Evolutionary conservation across 441 rosid species (phyloP).

Genomic region (Metrosideros polymorpha): DNA sequence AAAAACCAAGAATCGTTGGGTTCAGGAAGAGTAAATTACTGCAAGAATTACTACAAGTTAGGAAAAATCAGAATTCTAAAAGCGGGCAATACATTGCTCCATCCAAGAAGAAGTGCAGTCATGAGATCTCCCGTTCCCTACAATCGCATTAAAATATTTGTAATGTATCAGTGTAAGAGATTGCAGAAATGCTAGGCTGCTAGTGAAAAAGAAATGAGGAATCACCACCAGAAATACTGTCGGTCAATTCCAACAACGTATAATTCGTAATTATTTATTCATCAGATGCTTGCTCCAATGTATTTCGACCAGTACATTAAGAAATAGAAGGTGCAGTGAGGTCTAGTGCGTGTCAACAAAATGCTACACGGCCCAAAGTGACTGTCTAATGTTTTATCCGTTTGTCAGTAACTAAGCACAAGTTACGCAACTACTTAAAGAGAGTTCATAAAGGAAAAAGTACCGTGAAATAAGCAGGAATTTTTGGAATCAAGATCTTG

Average conservation of each 20-base stretch:
- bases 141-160: slow-evolving; percentile 4
- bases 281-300: background rate
- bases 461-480: slow-evolving; percentile 98
- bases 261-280: background rate
- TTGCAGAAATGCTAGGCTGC: background rate
- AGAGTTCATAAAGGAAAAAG: background rate
- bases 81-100: slow-evolving; percentile 77
- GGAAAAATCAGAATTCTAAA: background rate
- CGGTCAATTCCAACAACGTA: background rate
- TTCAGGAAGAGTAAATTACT: background rate
- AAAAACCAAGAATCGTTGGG: slow-evolving; percentile 1
- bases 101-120: slow-evolving; percentile 96
- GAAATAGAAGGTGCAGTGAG: background rate
- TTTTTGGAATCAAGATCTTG: slow-evolving; percentile 77
- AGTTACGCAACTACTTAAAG: background rate
- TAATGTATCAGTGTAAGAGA: background rate
- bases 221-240: background rate
- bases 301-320: background rate
- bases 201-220: background rate
- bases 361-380: background rate
- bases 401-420: background rate
- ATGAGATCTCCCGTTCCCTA: slow-evolving; percentile 98
- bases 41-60: background rate
- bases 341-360: background rate
- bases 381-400: background rate